These are phyloP conservation scores for Ambrosiella xylebori DNA, from an alignment of 2,329 filamentous ascomycete species.

Conservation along the genomic window DNA sequence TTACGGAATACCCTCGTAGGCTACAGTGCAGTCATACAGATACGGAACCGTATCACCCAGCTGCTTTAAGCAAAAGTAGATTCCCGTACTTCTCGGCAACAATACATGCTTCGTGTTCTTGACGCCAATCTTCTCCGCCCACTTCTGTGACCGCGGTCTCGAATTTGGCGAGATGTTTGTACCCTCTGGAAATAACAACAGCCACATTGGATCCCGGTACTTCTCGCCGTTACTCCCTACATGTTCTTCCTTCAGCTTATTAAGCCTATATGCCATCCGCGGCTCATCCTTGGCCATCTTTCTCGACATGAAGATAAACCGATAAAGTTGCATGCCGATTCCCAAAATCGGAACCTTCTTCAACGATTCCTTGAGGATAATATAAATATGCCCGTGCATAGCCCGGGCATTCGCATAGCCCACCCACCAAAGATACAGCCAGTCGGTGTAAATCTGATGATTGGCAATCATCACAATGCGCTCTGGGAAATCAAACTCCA, in stretches of 20 bases:
- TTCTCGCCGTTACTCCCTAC: slow-evolving; percentile 24
- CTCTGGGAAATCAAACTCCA: slow-evolving; percentile 67
- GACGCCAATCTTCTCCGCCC: slow-evolving; percentile 60
- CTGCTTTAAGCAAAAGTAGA: slow-evolving; percentile 63
- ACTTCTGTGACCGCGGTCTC: slow-evolving; percentile 50
- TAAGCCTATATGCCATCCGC: slow-evolving; percentile 55
- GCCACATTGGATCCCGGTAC: slow-evolving; percentile 69
- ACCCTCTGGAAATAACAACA: slow-evolving; percentile 74
- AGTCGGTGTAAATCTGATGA: slow-evolving; percentile 84
- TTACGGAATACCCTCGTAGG: slow-evolving; percentile 85
- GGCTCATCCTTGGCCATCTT: slow-evolving; percentile 70
- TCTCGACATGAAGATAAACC: slow-evolving; percentile 82
- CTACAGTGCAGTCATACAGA: slow-evolving; percentile 85
- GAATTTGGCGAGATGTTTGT: slow-evolving; percentile 64
- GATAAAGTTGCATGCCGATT: slow-evolving; percentile 67
- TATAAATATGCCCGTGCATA: slow-evolving; percentile 76
- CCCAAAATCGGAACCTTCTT: slow-evolving; percentile 68
- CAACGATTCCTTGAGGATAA: slow-evolving; percentile 76
- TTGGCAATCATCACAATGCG: slow-evolving; percentile 73
- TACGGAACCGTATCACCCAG: slow-evolving; percentile 60
- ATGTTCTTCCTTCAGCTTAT: slow-evolving; percentile 45
- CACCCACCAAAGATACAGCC: slow-evolving; percentile 87
- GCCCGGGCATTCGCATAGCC: slow-evolving; percentile 60
- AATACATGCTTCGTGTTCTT: slow-evolving; percentile 58
- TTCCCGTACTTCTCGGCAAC: slow-evolving; percentile 63